These are phyloP conservation scores for Leccinellum luteum DNA, from an alignment of 768 basidiomycete species.

Conservation along the genomic window DNA sequence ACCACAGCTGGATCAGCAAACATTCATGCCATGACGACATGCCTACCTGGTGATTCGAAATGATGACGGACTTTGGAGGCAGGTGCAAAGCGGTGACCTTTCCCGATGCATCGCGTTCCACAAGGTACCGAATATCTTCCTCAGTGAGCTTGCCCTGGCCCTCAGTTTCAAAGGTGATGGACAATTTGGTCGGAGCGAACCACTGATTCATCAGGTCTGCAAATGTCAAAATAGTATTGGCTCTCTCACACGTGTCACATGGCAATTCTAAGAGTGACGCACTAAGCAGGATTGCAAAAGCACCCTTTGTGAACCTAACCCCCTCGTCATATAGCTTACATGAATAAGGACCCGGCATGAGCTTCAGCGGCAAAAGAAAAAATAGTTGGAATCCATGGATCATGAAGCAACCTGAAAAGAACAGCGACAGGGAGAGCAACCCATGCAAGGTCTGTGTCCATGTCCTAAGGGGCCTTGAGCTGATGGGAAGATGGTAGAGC, in stretches of 20 bases:
- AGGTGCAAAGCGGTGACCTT: conserved; percentile 60
- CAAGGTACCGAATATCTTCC: conserved; percentile 56
- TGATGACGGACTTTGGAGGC: conserved; percentile 77
- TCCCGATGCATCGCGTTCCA: conserved; percentile 56
- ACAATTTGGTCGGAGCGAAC: conserved; percentile 76
- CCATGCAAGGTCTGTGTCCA: conserved; percentile 53
- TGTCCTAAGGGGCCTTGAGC: conserved; percentile 48
- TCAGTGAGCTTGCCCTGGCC: conserved; percentile 62
- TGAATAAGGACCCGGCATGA: conserved; percentile 59
- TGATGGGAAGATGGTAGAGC: conserved; percentile 49
- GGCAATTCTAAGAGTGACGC: conserved; percentile 27
- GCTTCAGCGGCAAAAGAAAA: conserved; percentile 62
- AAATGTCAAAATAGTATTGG: neutral
- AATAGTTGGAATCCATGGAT: conserved; percentile 73
- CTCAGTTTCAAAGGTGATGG: conserved; percentile 70
- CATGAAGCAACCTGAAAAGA: conserved; percentile 63
- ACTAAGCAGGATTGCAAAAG: conserved; percentile 77
- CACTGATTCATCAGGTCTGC: conserved; percentile 76
- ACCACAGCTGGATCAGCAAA: conserved; percentile 3
- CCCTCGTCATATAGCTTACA: conserved; percentile 61
- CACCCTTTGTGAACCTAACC: conserved; percentile 78
- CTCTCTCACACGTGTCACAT: neutral
- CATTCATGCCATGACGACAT: neutral
- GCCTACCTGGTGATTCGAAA: conserved; percentile 89
- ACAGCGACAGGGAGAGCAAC: conserved; percentile 52